These are phyloP conservation scores for Amaranthus hypochondriacus DNA, from an alignment of 148 eudicot genomes.

Conservation along the genomic window DNA sequence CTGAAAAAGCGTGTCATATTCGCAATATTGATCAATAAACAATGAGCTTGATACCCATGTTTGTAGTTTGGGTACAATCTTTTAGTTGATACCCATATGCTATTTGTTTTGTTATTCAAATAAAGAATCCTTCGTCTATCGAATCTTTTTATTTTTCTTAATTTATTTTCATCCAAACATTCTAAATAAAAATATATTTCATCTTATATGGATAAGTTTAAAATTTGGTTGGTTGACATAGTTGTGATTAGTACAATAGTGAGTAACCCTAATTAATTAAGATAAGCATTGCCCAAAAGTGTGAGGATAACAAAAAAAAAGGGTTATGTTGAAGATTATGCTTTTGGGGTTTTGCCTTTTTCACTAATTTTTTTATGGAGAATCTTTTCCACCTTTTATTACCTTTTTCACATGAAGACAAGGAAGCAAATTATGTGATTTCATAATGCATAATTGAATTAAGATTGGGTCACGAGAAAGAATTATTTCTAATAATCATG, in stretches of 20 bases:
- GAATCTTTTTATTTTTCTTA: too few species aligned
- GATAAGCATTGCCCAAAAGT: slow-evolving; percentile 1
- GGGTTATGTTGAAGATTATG: slow-evolving; percentile 16
- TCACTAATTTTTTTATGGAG: slow-evolving; percentile 6
- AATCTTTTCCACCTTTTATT: slow-evolving; percentile 17
- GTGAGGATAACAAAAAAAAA: slow-evolving; percentile 21
- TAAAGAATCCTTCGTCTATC: too few species aligned
- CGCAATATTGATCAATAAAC: too few species aligned
- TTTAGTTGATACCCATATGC: too few species aligned
- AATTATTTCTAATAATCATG: slow-evolving; percentile 19
- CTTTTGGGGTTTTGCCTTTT: slow-evolving; percentile 18
- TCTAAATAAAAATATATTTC: too few species aligned
- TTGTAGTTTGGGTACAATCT: too few species aligned
- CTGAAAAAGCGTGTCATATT: too few species aligned
- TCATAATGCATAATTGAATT: slow-evolving; percentile 17
- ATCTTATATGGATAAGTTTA: too few species aligned
- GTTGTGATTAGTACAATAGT: neutral
- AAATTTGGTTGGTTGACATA: too few species aligned
- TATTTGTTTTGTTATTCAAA: too few species aligned
- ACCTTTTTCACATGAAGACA: slow-evolving; percentile 18
- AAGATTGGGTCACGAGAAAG: neutral
- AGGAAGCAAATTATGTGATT: slow-evolving; percentile 1
- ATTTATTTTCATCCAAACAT: too few species aligned
- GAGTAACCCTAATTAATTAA: neutral
- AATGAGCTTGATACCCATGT: too few species aligned